Evolutionary conservation across 2,329 filamentous ascomycete genomes (phyloP).

Genomic region (Aureobasidium sp.): DNA sequence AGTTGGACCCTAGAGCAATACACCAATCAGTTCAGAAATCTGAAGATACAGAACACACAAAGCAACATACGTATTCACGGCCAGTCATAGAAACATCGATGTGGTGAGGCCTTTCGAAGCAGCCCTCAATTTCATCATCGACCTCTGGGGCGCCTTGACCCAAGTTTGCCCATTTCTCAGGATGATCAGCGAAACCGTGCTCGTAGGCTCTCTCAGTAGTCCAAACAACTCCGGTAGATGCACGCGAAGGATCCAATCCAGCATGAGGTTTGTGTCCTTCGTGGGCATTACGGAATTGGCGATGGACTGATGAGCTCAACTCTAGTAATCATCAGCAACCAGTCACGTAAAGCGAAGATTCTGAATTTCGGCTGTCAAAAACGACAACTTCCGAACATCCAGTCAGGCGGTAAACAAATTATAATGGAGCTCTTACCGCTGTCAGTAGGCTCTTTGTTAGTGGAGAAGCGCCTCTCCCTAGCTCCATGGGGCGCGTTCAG

Average conservation of each 20-base stretch:
- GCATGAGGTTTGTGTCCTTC: constrained; percentile 85
- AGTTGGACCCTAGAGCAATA: constrained; percentile 54
- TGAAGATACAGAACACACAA: too few relatives aligned
- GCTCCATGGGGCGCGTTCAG: constrained; percentile 6
- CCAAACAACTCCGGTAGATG: constrained; percentile 93
- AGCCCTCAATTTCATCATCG: constrained; percentile 76
- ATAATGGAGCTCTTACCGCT: constrained; percentile 33
- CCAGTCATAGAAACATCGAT: constrained; percentile 73
- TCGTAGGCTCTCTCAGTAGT: constrained; percentile 80
- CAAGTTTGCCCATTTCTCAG: constrained; percentile 81
- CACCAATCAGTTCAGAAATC: background rate
- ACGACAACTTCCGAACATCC: background rate
- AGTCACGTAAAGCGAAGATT: background rate
- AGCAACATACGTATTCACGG: constrained; percentile 60
- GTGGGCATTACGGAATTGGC: constrained; percentile 82
- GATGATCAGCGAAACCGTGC: constrained; percentile 77
- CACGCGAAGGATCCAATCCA: constrained; percentile 78
- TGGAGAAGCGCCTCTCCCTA: constrained; percentile 34
- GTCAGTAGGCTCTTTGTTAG: constrained; percentile 38
- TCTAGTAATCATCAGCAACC: constrained; percentile 45
- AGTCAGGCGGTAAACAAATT: background rate
- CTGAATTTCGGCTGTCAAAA: too few relatives aligned
- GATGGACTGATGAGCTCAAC: constrained; percentile 73
- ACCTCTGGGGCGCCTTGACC: constrained; percentile 92
- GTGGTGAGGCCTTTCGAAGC: constrained; percentile 71